These are phyloP conservation scores for Teunomyces atbi DNA, from an alignment of 805 yeast species.

Conservation along the genomic window DNA sequence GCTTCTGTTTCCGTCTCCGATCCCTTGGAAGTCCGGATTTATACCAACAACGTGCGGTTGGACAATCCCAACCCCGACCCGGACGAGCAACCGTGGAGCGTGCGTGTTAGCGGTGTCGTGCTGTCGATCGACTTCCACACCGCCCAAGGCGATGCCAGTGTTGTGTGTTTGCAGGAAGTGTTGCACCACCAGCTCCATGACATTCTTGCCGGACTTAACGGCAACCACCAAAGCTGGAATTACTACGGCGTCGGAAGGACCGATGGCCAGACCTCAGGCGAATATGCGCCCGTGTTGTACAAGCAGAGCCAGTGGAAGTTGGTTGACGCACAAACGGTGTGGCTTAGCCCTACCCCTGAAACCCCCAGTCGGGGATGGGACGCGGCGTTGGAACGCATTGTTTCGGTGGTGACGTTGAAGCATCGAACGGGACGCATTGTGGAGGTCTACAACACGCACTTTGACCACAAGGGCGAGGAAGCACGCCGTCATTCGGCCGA, in stretches of 20 bases:
- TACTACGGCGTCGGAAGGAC: slow-evolving; percentile 38
- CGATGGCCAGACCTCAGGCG: slow-evolving; percentile 31
- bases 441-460: slow-evolving; percentile 32
- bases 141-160: slow-evolving; percentile 24
- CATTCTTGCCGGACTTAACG: slow-evolving; percentile 25
- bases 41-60: slow-evolving; percentile 47
- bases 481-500: slow-evolving; percentile 36
- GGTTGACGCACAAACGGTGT: slow-evolving; percentile 31
- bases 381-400: slow-evolving; percentile 41
- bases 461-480: slow-evolving; percentile 38
- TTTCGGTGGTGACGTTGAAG: slow-evolving; percentile 35
- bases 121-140: slow-evolving; percentile 42
- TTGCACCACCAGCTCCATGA: slow-evolving; percentile 35
- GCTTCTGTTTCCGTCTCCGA: too few species aligned
- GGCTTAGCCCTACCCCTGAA: slow-evolving; percentile 42
- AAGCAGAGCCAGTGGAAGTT: slow-evolving; percentile 30
- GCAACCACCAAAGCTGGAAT: slow-evolving; percentile 25
- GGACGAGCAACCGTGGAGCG: slow-evolving; percentile 47
- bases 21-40: slow-evolving; percentile 19
- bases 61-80: slow-evolving; percentile 34
- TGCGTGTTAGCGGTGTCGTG: slow-evolving; percentile 36
- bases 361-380: slow-evolving; percentile 43
- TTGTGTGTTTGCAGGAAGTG: slow-evolving; percentile 43
- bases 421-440: slow-evolving; percentile 15
- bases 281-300: slow-evolving; percentile 38